These are phyloP conservation scores for Phytophthora cactorum DNA, from an alignment of 352 stramenopile species.

Conservation along the genomic window DNA sequence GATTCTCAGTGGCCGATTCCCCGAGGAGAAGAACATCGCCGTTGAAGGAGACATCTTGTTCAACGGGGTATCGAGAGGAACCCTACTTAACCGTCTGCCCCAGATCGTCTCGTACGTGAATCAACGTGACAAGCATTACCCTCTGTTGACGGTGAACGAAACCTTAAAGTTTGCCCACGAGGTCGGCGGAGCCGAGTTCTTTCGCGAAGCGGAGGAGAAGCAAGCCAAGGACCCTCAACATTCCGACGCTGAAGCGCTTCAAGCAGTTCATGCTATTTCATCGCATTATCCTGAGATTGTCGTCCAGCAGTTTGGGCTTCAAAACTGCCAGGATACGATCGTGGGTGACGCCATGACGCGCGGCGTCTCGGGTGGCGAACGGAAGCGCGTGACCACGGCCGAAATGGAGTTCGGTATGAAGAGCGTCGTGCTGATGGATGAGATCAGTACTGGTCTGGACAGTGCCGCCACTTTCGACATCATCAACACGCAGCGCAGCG, in stretches of 20 bases:
- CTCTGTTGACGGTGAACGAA: conserved; percentile 26
- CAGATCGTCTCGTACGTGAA: conserved; percentile 30
- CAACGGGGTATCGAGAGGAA: conserved; percentile 6
- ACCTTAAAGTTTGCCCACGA: conserved; percentile 25
- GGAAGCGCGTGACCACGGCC: conserved; percentile 46
- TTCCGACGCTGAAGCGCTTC: conserved; percentile 10
- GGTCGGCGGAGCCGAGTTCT: conserved; percentile 13
- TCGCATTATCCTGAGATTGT: conserved; percentile 44
- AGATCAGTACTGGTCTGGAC: conserved; percentile 93
- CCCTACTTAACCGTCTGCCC: conserved; percentile 13
- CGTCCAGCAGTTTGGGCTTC: conserved; percentile 33
- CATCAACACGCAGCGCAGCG: conserved; percentile 38
- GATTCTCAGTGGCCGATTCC: conserved; percentile 29
- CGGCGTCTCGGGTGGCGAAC: conserved; percentile 83
- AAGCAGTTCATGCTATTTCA: conserved; percentile 21
- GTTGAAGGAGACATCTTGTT: conserved; percentile 25
- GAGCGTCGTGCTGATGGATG: conserved; percentile 83
- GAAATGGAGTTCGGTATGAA: conserved; percentile 82
- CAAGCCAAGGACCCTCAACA: not conserved
- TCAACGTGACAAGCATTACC: conserved; percentile 28
- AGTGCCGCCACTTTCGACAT: conserved; percentile 59
- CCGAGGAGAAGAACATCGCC: conserved; percentile 33
- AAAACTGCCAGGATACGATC: conserved; percentile 35
- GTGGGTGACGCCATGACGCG: conserved; percentile 60
- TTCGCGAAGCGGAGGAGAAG: conserved; percentile 25